Percentiles rank a stretch among this genome's conserved stretches.
phyloP scores from a whole-genome alignment of 2,329 filamentous ascomycete species.

The Didymellaceae sp. region DNA sequence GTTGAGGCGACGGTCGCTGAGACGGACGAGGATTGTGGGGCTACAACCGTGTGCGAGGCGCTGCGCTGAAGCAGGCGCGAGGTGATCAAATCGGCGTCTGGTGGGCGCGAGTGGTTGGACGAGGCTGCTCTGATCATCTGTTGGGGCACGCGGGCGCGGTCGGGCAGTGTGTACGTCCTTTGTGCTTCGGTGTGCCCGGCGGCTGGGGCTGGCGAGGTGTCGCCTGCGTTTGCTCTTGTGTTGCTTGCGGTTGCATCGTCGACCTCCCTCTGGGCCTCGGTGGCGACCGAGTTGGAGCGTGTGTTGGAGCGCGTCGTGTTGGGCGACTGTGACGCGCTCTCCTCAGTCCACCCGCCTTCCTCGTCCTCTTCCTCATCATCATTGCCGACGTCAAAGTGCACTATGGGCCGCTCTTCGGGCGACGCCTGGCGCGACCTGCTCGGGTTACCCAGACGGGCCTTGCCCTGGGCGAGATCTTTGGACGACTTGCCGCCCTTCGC shows the following conservation, averaged over 20 bases:
- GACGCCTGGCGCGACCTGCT: conserved; percentile 42
- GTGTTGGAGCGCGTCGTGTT: conserved; percentile 51
- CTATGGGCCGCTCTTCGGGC: conserved; percentile 46
- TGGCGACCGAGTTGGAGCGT: conserved; percentile 49
- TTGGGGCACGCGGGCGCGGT: conserved; percentile 34
- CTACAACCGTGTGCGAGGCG: conserved; percentile 63
- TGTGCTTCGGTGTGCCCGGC: conserved; percentile 14
- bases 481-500: conserved; percentile 48
- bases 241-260: conserved; percentile 34
- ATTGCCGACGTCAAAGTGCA: conserved; percentile 51
- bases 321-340: conserved; percentile 52
- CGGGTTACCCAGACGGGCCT: conserved; percentile 40
- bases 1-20: conserved; percentile 62
- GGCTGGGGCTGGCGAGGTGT: conserved; percentile 21
- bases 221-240: conserved; percentile 20
- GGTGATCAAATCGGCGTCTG: conserved; percentile 70
- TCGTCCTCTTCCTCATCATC: conserved; percentile 36
- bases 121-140: conserved; percentile 42
- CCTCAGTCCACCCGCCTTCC: conserved; percentile 52
- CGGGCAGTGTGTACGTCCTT: conserved; percentile 29
- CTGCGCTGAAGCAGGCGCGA: conserved; percentile 70
- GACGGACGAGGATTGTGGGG: conserved; percentile 70
- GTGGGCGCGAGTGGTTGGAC: conserved; percentile 45
- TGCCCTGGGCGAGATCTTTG: conserved; percentile 38
- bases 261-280: conserved; percentile 40